Evolutionary conservation across 2,329 filamentous ascomycete genomes (phyloP).

Genomic region (Leptographium galeiforme): DNA sequence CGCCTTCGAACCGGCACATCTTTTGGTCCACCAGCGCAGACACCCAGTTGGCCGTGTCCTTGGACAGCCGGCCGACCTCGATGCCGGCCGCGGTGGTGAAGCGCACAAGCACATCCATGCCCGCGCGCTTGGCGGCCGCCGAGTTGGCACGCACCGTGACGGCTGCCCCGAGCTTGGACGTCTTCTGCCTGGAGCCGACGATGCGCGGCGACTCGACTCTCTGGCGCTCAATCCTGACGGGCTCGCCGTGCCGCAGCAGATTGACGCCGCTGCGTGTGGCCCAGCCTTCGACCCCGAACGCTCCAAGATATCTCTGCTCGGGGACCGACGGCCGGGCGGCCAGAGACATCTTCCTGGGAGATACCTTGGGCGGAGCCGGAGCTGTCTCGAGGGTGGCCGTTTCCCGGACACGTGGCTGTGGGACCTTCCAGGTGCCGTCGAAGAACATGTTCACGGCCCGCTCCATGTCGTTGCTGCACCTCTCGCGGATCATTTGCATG

Average conservation of each 20-base stretch:
- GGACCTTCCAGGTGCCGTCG: slow-evolving; percentile 47
- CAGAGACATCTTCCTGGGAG: slow-evolving; percentile 1
- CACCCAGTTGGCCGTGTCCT: slow-evolving; percentile 82
- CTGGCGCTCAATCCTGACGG: slow-evolving; percentile 75
- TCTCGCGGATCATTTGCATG: slow-evolving; percentile 35
- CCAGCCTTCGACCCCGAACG: slow-evolving; percentile 87
- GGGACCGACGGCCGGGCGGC: slow-evolving; percentile 19
- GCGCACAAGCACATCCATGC: slow-evolving; percentile 72
- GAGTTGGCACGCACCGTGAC: slow-evolving; percentile 25
- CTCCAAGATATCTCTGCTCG: slow-evolving; percentile 62
- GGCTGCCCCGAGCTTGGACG: slow-evolving; percentile 24
- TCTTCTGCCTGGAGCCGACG: slow-evolving; percentile 24
- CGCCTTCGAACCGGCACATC: slow-evolving; percentile 74
- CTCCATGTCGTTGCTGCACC: slow-evolving; percentile 45
- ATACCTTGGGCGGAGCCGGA: neutral
- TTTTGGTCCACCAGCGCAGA: slow-evolving; percentile 84
- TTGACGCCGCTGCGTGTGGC: slow-evolving; percentile 69
- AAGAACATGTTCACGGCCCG: slow-evolving; percentile 57
- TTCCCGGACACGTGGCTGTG: no score
- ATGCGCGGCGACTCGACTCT: slow-evolving; percentile 48
- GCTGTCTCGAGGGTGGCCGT: neutral
- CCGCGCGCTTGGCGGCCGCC: slow-evolving; percentile 42
- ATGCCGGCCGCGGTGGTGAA: slow-evolving; percentile 70
- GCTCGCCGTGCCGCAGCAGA: slow-evolving; percentile 67
- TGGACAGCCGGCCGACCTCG: slow-evolving; percentile 77